Conservation (phyloP, 257 asterid species). For the Gentiana straminea region DNA sequence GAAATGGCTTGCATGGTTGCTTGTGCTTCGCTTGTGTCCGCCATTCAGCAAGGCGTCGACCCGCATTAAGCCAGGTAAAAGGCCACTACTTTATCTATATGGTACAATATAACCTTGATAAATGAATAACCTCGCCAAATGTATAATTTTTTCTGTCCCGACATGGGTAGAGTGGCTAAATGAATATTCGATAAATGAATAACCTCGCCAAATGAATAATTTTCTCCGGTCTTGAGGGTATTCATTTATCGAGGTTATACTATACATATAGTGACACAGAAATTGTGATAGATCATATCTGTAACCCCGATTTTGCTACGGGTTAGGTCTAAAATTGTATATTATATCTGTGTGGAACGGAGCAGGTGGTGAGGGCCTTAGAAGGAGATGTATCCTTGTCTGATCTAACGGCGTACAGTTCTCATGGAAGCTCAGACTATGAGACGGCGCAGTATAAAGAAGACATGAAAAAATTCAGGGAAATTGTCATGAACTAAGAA, state of each 20-base stretch:
- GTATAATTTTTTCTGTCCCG: too few species aligned
- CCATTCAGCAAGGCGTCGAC: conserved; percentile 72
- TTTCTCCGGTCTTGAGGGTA: too few species aligned
- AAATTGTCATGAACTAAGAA: conserved; percentile 2
- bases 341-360: conserved; percentile 1
- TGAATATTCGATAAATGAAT: too few species aligned
- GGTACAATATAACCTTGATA: too few species aligned
- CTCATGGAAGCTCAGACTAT: conserved; percentile 74
- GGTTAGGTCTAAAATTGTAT: too few species aligned
- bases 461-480: conserved; percentile 68
- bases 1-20: conserved; percentile 75
- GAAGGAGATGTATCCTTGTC: conserved; percentile 79
- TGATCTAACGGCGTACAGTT: conserved; percentile 54
- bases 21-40: conserved; percentile 78
- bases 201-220: too few species aligned
- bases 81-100: background rate
- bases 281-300: background rate
- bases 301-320: too few species aligned
- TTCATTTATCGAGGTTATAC: too few species aligned
- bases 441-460: conserved; percentile 56
- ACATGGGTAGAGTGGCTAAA: too few species aligned
- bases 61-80: conserved; percentile 71
- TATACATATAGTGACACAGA: too few species aligned
- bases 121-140: too few species aligned
- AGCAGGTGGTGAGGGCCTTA: conserved; percentile 81